phyloP scores from a whole-genome alignment of 2,329 filamentous ascomycete genomes.

The Cyphellophora attinorum region DNA sequence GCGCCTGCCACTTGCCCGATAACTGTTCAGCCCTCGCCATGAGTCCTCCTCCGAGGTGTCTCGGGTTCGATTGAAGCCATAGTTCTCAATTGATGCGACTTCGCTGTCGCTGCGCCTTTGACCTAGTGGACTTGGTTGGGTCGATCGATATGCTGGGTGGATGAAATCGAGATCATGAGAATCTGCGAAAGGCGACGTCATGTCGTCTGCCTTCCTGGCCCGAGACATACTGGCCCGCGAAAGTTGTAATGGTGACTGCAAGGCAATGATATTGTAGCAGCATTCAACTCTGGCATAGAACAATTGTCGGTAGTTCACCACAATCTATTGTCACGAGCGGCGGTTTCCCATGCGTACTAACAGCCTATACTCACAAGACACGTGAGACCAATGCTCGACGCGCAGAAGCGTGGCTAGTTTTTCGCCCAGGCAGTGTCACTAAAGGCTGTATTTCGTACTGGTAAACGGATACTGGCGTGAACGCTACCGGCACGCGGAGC shows the following conservation, averaged over 20 bases:
- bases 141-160: constrained; percentile 8
- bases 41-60: constrained; percentile 8
- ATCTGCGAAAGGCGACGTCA: constrained; percentile 9
- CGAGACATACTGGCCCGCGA: constrained; percentile 8
- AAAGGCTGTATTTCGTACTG: no score
- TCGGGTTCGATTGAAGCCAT: constrained; percentile 10
- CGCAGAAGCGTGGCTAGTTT: not conserved
- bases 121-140: constrained; percentile 7
- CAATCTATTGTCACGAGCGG: constrained; percentile 9
- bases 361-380: constrained; percentile 9
- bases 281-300: constrained; percentile 11
- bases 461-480: constrained; percentile 7
- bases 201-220: constrained; percentile 8
- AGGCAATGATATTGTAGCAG: constrained; percentile 12
- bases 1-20: constrained; percentile 8
- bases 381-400: constrained; percentile 2
- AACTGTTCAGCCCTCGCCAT: constrained; percentile 10
- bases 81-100: constrained; percentile 11
- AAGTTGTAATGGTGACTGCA: constrained; percentile 6
- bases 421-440: not conserved
- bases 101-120: constrained; percentile 10
- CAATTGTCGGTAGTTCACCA: constrained; percentile 8
- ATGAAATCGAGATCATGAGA: constrained; percentile 8
- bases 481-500: constrained; percentile 6
- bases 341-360: constrained; percentile 6